phyloP scores from a whole-genome alignment of 2,329 filamentous ascomycete genomes.

The Parastagonospora nodorum region DNA sequence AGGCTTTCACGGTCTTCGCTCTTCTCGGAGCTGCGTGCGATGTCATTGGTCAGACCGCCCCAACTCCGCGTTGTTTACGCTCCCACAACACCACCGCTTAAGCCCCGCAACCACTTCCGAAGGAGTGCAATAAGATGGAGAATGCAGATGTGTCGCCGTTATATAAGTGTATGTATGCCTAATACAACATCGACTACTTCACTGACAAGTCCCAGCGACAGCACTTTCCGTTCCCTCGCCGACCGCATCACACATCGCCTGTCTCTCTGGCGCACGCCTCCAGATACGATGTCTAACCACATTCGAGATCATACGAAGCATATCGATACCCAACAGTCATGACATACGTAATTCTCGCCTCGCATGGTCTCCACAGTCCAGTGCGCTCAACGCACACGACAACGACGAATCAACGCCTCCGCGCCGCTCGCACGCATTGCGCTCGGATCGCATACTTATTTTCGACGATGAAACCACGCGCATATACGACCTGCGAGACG shows the following conservation, averaged over 20 bases:
- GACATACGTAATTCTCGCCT: constrained; percentile 37
- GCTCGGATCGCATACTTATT: constrained; percentile 48
- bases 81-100: constrained; percentile 25
- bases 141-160: constrained; percentile 34
- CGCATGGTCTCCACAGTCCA: constrained; percentile 43
- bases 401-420: constrained; percentile 21
- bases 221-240: constrained; percentile 46
- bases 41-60: constrained; percentile 23
- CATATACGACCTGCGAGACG: constrained; percentile 50
- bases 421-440: constrained; percentile 16
- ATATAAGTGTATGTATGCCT: constrained; percentile 32
- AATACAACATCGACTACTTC: neutral
- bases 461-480: constrained; percentile 47
- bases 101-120: constrained; percentile 5
- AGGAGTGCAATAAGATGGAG: constrained; percentile 25
- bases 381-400: constrained; percentile 4
- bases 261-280: constrained; percentile 44
- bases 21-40: neutral
- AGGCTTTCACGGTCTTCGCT: neutral
- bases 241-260: constrained; percentile 46
- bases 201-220: constrained; percentile 30
- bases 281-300: constrained; percentile 47
- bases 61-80: constrained; percentile 34
- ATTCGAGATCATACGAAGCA: constrained; percentile 43
- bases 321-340: constrained; percentile 39